These are phyloP conservation scores for Ceratocystis alfenasii DNA, from an alignment of 2,329 filamentous ascomycete genomes.

Conservation along the genomic window DNA sequence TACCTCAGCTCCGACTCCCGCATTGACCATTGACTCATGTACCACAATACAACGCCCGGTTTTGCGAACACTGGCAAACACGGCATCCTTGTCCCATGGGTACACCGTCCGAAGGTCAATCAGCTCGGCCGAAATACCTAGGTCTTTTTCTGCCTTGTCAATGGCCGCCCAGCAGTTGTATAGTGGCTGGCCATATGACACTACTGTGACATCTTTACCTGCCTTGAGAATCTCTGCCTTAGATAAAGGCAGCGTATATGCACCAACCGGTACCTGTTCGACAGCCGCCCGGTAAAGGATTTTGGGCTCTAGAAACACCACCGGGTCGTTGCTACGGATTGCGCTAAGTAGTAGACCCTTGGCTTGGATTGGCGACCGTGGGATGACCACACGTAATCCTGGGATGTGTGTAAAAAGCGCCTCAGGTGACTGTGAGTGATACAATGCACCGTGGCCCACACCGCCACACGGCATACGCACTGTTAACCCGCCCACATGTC, in stretches of 20 bases:
- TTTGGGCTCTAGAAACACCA: constrained; percentile 90
- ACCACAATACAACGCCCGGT: constrained; percentile 80
- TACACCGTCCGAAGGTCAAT: constrained; percentile 83
- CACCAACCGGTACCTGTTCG: constrained; percentile 72
- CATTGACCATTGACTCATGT: constrained; percentile 85
- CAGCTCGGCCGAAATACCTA: constrained; percentile 67
- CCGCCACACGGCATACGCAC: constrained; percentile 83
- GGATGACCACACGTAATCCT: constrained; percentile 73
- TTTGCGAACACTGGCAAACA: constrained; percentile 73
- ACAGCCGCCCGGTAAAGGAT: constrained; percentile 83
- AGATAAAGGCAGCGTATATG: constrained; percentile 73
- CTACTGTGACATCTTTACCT: constrained; percentile 67
- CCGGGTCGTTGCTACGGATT: constrained; percentile 72
- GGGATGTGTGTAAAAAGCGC: constrained; percentile 80
- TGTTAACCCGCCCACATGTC: constrained; percentile 64
- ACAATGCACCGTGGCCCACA: constrained; percentile 76
- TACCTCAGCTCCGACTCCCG: constrained; percentile 78
- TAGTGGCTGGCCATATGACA: constrained; percentile 81
- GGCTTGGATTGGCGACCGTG: constrained; percentile 72
- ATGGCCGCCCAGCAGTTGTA: constrained; percentile 75
- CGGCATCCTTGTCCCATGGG: constrained; percentile 75
- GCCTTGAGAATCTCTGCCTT: constrained; percentile 75
- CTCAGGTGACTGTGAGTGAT: constrained; percentile 86
- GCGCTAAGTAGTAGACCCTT: constrained; percentile 72
- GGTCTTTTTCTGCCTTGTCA: constrained; percentile 58